Evolutionary conservation across 129 eudicot genomes (phyloP).

Genomic region (Helianthus annuus): DNA sequence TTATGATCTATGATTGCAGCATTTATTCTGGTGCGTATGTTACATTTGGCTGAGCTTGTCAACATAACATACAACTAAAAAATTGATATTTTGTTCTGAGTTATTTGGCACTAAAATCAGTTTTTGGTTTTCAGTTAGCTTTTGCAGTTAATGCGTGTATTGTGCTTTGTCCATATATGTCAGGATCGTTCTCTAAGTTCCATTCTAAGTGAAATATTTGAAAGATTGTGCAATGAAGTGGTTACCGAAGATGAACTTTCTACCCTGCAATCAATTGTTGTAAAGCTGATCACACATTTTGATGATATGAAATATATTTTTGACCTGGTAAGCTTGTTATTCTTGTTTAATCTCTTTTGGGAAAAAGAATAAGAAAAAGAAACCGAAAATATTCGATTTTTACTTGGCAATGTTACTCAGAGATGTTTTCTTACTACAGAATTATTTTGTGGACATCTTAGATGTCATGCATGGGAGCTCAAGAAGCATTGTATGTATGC

Average conservation of each 20-base stretch:
- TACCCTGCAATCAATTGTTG: conserved; percentile 62
- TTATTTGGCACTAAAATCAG: neutral
- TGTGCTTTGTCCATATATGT: conserved; percentile 13
- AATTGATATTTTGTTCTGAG: conserved; percentile 5
- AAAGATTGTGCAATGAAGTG: conserved; percentile 48
- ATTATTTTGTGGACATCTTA: conserved; percentile 65
- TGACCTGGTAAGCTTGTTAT: conserved; percentile 51
- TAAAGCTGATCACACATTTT: conserved; percentile 63
- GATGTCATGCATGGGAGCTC: conserved; percentile 76
- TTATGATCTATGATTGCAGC: conserved; percentile 1
- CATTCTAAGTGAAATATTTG: conserved; percentile 56
- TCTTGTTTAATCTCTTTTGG: conserved; percentile 10
- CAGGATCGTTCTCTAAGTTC: conserved; percentile 53
- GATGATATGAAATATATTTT: conserved; percentile 54
- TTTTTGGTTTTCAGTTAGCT: neutral
- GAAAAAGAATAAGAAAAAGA: conserved; percentile 8
- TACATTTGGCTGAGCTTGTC: conserved; percentile 2
- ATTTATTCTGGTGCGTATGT: conserved; percentile 3
- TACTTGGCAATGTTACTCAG: neutral
- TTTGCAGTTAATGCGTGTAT: conserved; percentile 14
- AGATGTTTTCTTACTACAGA: conserved; percentile 43
- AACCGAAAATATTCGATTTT: neutral
- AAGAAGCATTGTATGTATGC: conserved; percentile 58
- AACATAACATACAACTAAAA: conserved; percentile 5
- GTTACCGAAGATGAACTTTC: conserved; percentile 52